Base-by-base conservation (phyloP, 2,329 filamentous ascomycete species). In the Penicillium polonicum region DNA sequence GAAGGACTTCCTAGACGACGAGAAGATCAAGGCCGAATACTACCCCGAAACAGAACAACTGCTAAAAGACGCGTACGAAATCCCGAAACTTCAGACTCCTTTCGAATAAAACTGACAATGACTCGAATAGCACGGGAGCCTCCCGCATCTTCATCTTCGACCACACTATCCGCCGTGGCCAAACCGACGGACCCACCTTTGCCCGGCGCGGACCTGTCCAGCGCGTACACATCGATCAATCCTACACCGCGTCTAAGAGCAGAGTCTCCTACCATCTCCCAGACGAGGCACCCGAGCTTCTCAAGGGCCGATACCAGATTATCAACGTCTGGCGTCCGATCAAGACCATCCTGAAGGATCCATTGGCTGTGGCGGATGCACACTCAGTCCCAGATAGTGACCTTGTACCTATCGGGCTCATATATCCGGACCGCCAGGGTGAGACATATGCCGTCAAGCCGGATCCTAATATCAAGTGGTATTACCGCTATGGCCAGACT, bases 311-410 rank as follows among this genome's bases (percentile, higher is more conserved):
- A 7, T 74, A 77, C 52, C 78, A 80, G 31, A 81, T 82, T 58
- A 77, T 82, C 68, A 82, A 82, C 52, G 78, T 82, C 35, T 82
- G 79, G 79, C 79, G 81, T 27, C 79, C 79, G 0, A 73, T 82
- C 23, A 73, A 77, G 59, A 78, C 79, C 0, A 78, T 86, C 35
- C 69, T 74, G 33, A 80, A 80, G 50, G 83, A 85, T 60, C 83
- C 84, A 0, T 73, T 86, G 0, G 79, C 80, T 8, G 74, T 86
- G 3, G 82, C 82, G 0, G 80, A 84, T 46, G 81, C 82, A 0
- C 65, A 72, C 52, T 78, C 78, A 0, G 81, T 85, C 0, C 65
- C 69, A 0, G 83, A 85, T 25, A 70, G 70, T 10, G 81, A 84
- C 57, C 76, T 85, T 3, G 73, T 85, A 1, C 70, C 76, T 0